Percentiles rank a stretch among this genome's conserved stretches.
Evolutionary conservation across 169 alveolate genomes (phyloP).

Genomic region (Babesia ovis): DNA sequence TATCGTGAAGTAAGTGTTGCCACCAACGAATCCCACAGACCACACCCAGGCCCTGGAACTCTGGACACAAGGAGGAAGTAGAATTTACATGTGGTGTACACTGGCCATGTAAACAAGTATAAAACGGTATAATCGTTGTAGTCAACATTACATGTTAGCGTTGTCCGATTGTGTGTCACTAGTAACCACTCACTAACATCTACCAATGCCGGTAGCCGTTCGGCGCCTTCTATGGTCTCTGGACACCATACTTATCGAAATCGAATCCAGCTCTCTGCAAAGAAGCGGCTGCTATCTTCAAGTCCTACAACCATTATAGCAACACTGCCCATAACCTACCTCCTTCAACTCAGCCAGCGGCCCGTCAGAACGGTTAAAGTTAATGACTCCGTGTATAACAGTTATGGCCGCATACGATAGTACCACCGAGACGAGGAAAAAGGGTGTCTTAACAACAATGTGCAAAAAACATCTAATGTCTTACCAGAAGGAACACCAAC

Average conservation of each 20-base stretch:
- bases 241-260: conserved; percentile 29
- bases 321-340: conserved; percentile 5
- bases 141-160: no score
- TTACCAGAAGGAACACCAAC: conserved; percentile 25
- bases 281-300: conserved; percentile 15
- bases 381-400: conserved; percentile 16
- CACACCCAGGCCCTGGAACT: conserved; percentile 41
- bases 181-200: no score
- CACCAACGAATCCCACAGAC: background rate
- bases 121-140: background rate
- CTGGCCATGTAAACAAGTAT: conserved; percentile 70
- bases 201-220: no score
- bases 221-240: background rate
- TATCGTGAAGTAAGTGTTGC: conserved; percentile 25
- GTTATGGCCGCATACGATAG: conserved; percentile 19
- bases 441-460: conserved; percentile 8
- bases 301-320: conserved; percentile 23
- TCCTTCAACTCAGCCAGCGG: conserved; percentile 40
- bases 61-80: conserved; percentile 67
- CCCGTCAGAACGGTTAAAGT: conserved; percentile 41
- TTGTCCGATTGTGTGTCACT: no score
- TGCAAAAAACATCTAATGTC: background rate
- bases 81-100: conserved; percentile 67
- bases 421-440: conserved; percentile 1
- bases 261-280: conserved; percentile 41